Evolutionary conservation across 352 stramenopile genomes (phyloP), one percentile per base, ranked within the genome.

Genomic region (Phytophthora pisi): DNA sequence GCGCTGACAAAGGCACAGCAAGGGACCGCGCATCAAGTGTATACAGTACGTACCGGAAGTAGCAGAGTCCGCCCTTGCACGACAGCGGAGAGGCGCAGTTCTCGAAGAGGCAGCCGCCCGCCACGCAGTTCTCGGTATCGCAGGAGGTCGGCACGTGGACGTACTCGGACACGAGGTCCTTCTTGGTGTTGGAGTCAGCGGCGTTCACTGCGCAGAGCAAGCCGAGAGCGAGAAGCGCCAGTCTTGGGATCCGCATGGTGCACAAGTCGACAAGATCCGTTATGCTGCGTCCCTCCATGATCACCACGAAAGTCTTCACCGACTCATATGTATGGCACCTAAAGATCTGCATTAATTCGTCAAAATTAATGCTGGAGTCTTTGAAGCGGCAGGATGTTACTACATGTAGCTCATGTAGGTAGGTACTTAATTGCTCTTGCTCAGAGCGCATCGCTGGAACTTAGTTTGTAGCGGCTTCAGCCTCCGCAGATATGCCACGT

Each of bases 101-200:
- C 50, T 82, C 75, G 60, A 84, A 90, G 13, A 80, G 66, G 20
- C 82, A 90, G 50, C 82, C 82, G 46, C 82, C 79, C 0, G 66
- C 59, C 23, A 58, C 53, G 57, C 79, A 90, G 26, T 72, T 72
- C 36, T 57, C 52, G 0, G 60, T 61, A 10, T 84, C 68, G 56
- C 81, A 90, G 3, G 67, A 52, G 11, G 81, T 88, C 34, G 53
- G 64, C 23, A 74, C 64, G 62, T 82, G 64, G 10, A 66, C 57
- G 62, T 78, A 87, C 45, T 77, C 58, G 2, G 63, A 70, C 13
- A 67, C 61, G 50, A 80, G 60, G 18, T 77, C 52, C 34, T 23
- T 70, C 20, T 61, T 62, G 5, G 10, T 52, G 1, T 26, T 15
- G 2, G 26, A 9, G 15, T 64, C 46, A 1, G 47, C 51, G 24